These are phyloP conservation scores for Ruellia speciosa DNA, from an alignment of 305 asterid species.

Conservation along the genomic window DNA sequence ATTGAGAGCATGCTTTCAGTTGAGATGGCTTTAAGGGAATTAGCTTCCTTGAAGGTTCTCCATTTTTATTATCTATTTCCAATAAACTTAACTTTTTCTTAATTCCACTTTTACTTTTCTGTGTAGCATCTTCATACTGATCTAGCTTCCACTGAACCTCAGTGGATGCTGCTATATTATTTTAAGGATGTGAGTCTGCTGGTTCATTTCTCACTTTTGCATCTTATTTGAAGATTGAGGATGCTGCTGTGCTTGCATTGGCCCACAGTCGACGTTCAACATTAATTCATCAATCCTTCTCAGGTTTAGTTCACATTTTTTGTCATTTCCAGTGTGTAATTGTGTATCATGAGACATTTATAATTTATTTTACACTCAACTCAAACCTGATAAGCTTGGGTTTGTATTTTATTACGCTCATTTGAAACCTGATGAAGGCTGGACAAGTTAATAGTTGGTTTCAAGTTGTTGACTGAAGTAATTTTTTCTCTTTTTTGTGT, in stretches of 20 bases:
- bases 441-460: too few species aligned
- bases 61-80: constrained; percentile 13
- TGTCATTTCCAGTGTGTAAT: background rate
- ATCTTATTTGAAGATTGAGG: constrained; percentile 70
- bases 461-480: too few species aligned
- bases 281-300: constrained; percentile 60
- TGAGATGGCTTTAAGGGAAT: constrained; percentile 96
- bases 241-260: constrained; percentile 77
- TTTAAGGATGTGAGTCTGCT: constrained; percentile 18
- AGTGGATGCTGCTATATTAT: constrained; percentile 12
- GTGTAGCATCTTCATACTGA: constrained; percentile 12
- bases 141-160: constrained; percentile 13
- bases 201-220: constrained; percentile 21
- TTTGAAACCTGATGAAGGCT: too few species aligned
- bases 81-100: constrained; percentile 8
- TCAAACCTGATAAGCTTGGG: background rate
- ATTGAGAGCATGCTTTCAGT: constrained; percentile 98
- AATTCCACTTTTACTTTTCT: constrained; percentile 10
- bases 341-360: background rate
- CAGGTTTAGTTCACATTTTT: constrained; percentile 43
- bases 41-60: constrained; percentile 89
- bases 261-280: constrained; percentile 74
- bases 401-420: too few species aligned
- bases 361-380: too few species aligned
- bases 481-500: too few species aligned